These are phyloP conservation scores for Suhomyces faveliae DNA, from an alignment of 805 yeast species.

Conservation along the genomic window DNA sequence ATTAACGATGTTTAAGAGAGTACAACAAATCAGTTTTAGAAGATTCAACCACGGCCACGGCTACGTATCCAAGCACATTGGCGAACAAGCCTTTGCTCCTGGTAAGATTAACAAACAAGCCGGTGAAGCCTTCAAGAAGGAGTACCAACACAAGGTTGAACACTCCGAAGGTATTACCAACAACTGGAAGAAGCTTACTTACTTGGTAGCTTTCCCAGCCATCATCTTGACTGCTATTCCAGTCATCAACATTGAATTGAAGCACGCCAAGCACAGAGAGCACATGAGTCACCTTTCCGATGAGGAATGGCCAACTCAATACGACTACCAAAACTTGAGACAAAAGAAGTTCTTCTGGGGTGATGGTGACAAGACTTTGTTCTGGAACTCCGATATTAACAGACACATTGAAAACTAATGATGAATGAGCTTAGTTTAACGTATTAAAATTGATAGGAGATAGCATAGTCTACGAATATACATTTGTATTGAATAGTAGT, in stretches of 20 bases:
- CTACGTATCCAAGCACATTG: slow-evolving; percentile 40
- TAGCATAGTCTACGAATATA: not conserved
- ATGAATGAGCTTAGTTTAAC: slow-evolving; percentile 13
- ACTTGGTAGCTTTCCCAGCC: slow-evolving; percentile 80
- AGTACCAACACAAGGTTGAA: slow-evolving; percentile 61
- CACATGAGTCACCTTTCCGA: slow-evolving; percentile 73
- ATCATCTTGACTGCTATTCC: slow-evolving; percentile 73
- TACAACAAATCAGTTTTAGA: slow-evolving; percentile 35
- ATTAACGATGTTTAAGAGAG: slow-evolving; percentile 35
- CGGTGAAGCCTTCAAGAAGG: slow-evolving; percentile 67
- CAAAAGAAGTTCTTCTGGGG: slow-evolving; percentile 94
- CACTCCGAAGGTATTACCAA: slow-evolving; percentile 78
- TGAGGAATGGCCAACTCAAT: slow-evolving; percentile 90
- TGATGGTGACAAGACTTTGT: slow-evolving; percentile 93
- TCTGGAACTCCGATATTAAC: slow-evolving; percentile 94
- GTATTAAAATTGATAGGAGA: not conserved
- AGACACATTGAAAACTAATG: slow-evolving; percentile 58
- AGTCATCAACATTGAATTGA: slow-evolving; percentile 77
- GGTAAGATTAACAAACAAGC: slow-evolving; percentile 52
- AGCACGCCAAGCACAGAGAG: slow-evolving; percentile 88
- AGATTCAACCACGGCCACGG: slow-evolving; percentile 45
- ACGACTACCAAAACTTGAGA: slow-evolving; percentile 91
- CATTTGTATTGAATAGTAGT: not conserved
- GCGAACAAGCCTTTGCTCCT: slow-evolving; percentile 38
- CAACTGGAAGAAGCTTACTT: slow-evolving; percentile 84